Conservation (phyloP, 2,329 filamentous ascomycete species). For the Fusarium gaditjirri region DNA sequence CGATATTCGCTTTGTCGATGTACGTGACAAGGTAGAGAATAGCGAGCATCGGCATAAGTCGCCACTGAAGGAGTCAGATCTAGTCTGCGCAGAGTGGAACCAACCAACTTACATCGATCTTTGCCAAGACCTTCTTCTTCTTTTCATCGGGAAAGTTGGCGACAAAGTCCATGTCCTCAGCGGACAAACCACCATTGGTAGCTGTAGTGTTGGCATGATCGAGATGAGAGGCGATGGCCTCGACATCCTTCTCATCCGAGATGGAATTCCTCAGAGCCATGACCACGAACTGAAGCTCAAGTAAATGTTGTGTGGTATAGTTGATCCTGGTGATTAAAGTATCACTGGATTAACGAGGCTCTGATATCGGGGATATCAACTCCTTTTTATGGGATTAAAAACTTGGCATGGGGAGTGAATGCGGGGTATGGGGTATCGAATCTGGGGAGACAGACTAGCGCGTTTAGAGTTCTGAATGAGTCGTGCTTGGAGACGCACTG, state of each 20-base stretch:
- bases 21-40: constrained; percentile 29
- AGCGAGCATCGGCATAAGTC: constrained; percentile 29
- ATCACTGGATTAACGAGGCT: not conserved
- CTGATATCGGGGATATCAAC: not conserved
- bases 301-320: not conserved
- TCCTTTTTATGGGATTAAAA: constrained; percentile 18
- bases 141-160: constrained; percentile 34
- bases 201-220: not conserved
- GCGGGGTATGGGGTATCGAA: constrained; percentile 27
- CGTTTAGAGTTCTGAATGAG: not conserved
- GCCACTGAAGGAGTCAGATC: constrained; percentile 7
- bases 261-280: constrained; percentile 20
- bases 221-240: constrained; percentile 25
- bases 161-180: constrained; percentile 35
- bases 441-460: constrained; percentile 11
- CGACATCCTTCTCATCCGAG: constrained; percentile 33
- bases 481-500: not conserved
- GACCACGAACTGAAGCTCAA: not conserved
- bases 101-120: constrained; percentile 24
- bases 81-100: fast-evolving
- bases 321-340: not conserved
- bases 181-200: constrained; percentile 7
- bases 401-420: not conserved
- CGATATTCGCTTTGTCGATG: constrained; percentile 34
- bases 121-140: constrained; percentile 35